Evolutionary conservation across 2,329 filamentous ascomycete species (phyloP).

Genomic region (Lasiodiplodia theobromae): DNA sequence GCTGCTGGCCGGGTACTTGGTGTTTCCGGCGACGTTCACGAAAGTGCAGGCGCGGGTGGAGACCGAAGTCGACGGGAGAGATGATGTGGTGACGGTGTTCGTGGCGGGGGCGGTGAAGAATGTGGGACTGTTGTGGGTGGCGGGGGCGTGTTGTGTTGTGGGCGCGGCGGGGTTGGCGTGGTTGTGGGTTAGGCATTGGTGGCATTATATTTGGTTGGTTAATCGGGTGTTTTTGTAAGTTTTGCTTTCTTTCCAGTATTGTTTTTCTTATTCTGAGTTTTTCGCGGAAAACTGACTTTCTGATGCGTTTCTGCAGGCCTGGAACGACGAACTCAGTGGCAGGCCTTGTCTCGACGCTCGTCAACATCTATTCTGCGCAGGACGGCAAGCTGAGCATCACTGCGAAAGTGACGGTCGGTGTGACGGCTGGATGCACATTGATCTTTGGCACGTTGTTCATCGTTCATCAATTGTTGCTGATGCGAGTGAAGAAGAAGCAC

Average conservation of each 20-base stretch:
- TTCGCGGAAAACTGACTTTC: not conserved
- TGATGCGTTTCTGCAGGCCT: not conserved
- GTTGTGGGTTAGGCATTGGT: slow-evolving; percentile 54
- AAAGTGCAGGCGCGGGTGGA: slow-evolving; percentile 47
- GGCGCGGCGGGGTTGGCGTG: slow-evolving; percentile 52
- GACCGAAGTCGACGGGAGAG: slow-evolving; percentile 37
- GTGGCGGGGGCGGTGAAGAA: slow-evolving; percentile 46
- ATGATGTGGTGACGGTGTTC: slow-evolving; percentile 36
- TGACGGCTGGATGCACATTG: slow-evolving; percentile 45
- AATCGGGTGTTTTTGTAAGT: slow-evolving; percentile 56
- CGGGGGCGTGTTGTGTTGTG: slow-evolving; percentile 52
- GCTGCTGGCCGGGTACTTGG: slow-evolving; percentile 61
- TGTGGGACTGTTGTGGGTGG: slow-evolving; percentile 54
- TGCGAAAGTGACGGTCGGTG: slow-evolving; percentile 49
- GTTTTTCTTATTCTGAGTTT: too few species aligned
- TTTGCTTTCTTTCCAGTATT: not conserved
- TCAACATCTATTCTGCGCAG: slow-evolving; percentile 59
- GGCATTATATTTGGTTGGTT: slow-evolving; percentile 63
- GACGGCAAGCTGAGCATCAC: slow-evolving; percentile 55
- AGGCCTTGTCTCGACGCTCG: slow-evolving; percentile 58
- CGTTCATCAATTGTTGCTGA: slow-evolving; percentile 49
- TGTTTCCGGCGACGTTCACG: slow-evolving; percentile 62
- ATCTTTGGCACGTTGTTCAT: slow-evolving; percentile 43
- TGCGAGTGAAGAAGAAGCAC: slow-evolving; percentile 43
- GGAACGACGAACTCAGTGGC: slow-evolving; percentile 56